These are phyloP conservation scores for Abrus precatorius DNA, from an alignment of 306 rosid genomes.

Conservation along the genomic window DNA sequence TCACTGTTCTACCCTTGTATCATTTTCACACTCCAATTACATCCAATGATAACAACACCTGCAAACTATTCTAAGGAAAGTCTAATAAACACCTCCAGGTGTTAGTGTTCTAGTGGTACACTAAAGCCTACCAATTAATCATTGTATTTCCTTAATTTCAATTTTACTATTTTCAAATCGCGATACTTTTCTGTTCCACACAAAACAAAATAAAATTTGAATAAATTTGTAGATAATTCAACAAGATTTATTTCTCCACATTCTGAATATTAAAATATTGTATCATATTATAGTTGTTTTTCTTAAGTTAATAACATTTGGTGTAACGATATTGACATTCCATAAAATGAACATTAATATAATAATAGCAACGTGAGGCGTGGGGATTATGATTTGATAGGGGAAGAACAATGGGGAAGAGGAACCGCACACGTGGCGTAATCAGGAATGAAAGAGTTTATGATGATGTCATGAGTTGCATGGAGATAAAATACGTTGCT, in stretches of 20 bases:
- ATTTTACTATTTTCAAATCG: not conserved
- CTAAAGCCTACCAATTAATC: not conserved
- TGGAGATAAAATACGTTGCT: conserved; percentile 53
- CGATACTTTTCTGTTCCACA: not conserved
- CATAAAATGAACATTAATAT: not conserved
- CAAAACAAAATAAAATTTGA: not conserved
- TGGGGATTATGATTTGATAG: conserved; percentile 46
- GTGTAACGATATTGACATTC: not conserved
- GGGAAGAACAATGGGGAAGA: not conserved
- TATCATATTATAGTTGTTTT: not conserved
- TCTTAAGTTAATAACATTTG: not conserved
- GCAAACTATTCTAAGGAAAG: not conserved
- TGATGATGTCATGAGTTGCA: conserved; percentile 58
- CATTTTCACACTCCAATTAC: conserved; percentile 41
- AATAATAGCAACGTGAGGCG: conserved; percentile 46
- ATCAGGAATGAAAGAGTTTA: not conserved
- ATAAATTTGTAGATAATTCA: not conserved
- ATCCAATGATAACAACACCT: conserved; percentile 8
- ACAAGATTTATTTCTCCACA: not conserved
- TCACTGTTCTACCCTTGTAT: conserved; percentile 23
- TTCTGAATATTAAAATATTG: not conserved
- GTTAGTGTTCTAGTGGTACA: not conserved
- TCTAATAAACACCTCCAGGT: not conserved
- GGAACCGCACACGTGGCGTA: conserved; percentile 62
- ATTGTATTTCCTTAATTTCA: not conserved